A percentile compares a stretch with the other conserved stretches of the same genome.
Evolutionary conservation across 257 asterid species (phyloP).

Genomic region (Scutellaria barbata): DNA sequence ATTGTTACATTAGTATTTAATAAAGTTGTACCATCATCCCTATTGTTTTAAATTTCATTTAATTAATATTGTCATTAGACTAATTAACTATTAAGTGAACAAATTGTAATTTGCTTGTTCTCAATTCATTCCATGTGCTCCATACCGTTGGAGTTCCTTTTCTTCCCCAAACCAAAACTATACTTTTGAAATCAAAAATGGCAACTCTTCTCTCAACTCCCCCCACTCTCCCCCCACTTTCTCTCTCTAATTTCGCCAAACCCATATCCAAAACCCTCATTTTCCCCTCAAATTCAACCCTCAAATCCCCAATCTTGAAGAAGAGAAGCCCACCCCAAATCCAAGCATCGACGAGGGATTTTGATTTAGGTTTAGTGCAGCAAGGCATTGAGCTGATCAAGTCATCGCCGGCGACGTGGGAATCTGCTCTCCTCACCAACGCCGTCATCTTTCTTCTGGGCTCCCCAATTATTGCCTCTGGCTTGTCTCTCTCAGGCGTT

Average conservation of each 20-base stretch:
- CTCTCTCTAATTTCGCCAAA: conserved; percentile 31
- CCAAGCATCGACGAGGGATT: conserved; percentile 52
- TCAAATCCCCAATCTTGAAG: conserved; percentile 33
- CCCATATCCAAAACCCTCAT: conserved; percentile 41
- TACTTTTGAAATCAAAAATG: conserved; percentile 32
- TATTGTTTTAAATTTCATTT: too few relatives aligned
- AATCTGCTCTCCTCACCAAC: conserved; percentile 70
- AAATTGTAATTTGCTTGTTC: too few relatives aligned
- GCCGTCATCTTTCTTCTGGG: conserved; percentile 62
- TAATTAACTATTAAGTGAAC: too few relatives aligned
- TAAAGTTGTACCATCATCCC: too few relatives aligned
- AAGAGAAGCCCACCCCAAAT: conserved; percentile 41
- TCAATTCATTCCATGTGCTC: too few relatives aligned
- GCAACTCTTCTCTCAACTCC: conserved; percentile 40
- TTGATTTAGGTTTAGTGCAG: conserved; percentile 59
- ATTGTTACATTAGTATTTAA: too few relatives aligned
- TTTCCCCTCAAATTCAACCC: conserved; percentile 38
- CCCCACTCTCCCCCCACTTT: conserved; percentile 33
- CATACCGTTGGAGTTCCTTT: too few relatives aligned
- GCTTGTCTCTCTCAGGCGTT: conserved; percentile 81
- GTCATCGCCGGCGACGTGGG: conserved; percentile 86
- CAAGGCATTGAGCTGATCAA: conserved; percentile 60
- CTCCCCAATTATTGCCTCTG: conserved; percentile 73
- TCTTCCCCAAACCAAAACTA: too few relatives aligned
- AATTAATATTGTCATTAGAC: too few relatives aligned